Conservation (phyloP, 495 filamentous ascomycete species). For the Talaromyces borbonicus region DNA sequence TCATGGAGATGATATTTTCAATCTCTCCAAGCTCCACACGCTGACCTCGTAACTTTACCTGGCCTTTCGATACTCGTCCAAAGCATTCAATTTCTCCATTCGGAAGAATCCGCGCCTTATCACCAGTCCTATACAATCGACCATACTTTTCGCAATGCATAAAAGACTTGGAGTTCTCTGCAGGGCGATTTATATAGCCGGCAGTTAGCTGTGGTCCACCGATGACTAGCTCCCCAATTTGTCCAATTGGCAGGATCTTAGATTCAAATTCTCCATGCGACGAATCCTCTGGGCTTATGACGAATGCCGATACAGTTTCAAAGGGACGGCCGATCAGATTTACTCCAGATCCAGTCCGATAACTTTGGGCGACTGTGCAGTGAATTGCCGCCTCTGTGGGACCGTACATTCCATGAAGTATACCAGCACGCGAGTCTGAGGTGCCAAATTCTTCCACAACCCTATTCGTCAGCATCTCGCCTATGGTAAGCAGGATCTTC, state of each 20-base stretch:
- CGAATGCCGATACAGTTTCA: constrained; percentile 65
- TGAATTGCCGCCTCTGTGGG: constrained; percentile 82
- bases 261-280: constrained; percentile 20
- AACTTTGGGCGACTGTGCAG: constrained; percentile 46
- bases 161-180: constrained; percentile 60
- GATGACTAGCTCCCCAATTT: constrained; percentile 73
- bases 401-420: constrained; percentile 80
- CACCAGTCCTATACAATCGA: constrained; percentile 70
- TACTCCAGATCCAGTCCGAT: constrained; percentile 36
- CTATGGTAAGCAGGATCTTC: constrained; percentile 64
- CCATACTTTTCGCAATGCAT: constrained; percentile 43
- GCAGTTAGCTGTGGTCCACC: constrained; percentile 69
- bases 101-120: constrained; percentile 58
- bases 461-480: constrained; percentile 70
- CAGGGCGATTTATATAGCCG: constrained; percentile 69
- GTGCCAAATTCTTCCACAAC: constrained; percentile 66
- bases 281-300: constrained; percentile 37
- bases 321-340: constrained; percentile 64
- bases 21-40: constrained; percentile 77
- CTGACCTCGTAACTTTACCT: constrained; percentile 77
- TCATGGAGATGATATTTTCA: constrained; percentile 54
- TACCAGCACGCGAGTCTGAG: constrained; percentile 21
- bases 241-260: constrained; percentile 52
- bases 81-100: constrained; percentile 70
- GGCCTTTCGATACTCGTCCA: constrained; percentile 63